Conservation (phyloP, 768 basidiomycete species). For the Tremella yokohamensis region DNA sequence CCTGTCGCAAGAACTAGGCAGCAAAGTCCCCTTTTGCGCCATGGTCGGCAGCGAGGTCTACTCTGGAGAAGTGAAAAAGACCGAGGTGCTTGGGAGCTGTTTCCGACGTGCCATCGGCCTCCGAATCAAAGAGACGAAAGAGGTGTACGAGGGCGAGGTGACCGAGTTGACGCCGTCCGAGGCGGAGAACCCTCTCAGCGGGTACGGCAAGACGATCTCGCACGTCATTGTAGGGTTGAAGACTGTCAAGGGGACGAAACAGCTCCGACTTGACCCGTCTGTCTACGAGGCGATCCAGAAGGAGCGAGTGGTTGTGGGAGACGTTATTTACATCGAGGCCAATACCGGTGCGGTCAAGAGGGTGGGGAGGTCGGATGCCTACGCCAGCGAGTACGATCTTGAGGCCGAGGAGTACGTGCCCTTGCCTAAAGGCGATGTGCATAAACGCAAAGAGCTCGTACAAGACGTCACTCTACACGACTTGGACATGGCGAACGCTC, state of each 20-base stretch:
- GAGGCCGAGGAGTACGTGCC: conserved; percentile 99
- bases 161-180: conserved; percentile 95
- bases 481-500: conserved; percentile 91
- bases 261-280: conserved; percentile 84
- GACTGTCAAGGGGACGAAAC: conserved; percentile 89
- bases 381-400: conserved; percentile 93
- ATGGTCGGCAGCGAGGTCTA: conserved; percentile 99
- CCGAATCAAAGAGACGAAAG: conserved; percentile 97
- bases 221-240: conserved; percentile 95
- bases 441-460: conserved; percentile 91
- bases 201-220: conserved; percentile 98
- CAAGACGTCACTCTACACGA: conserved; percentile 94
- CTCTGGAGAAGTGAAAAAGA: conserved; percentile 96
- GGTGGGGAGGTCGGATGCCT: conserved; percentile 94
- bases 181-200: conserved; percentile 92
- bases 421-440: conserved; percentile 91
- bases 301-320: conserved; percentile 93
- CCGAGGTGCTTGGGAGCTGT: conserved; percentile 90
- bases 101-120: conserved; percentile 94
- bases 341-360: conserved; percentile 94
- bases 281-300: conserved; percentile 97
- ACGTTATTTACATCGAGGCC: conserved; percentile 91
- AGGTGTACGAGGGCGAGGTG: conserved; percentile 97
- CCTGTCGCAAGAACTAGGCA: conserved; percentile 86
- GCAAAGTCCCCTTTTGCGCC: conserved; percentile 94